Conservation (phyloP, 2,329 filamentous ascomycete genomes). For the Fusarium citri region DNA sequence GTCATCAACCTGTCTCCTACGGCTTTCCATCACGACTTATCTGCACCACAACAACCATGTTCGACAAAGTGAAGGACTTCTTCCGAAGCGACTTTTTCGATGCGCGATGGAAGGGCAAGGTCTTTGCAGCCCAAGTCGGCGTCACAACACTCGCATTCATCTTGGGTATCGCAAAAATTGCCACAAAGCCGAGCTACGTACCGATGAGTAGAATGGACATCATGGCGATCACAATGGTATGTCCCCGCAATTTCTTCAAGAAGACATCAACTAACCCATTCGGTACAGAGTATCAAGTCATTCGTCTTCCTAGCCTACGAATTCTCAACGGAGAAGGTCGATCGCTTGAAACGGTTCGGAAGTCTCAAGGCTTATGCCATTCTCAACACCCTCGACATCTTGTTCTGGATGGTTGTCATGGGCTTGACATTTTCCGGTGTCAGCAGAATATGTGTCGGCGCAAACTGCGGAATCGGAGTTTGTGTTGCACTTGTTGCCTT, state of each 20-base stretch:
- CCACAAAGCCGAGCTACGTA: conserved; percentile 20
- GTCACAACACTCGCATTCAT: conserved; percentile 5
- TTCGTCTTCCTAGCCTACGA: conserved; percentile 32
- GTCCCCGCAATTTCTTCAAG: not conserved
- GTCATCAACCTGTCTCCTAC: rapidly evolving
- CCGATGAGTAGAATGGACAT: conserved; percentile 32
- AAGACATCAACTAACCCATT: not conserved
- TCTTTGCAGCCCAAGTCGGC: conserved; percentile 2
- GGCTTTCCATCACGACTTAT: not conserved
- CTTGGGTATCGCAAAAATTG: conserved; percentile 24
- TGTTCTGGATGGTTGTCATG: conserved; percentile 46
- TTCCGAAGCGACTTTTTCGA: conserved; percentile 32
- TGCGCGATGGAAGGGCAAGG: conserved; percentile 24
- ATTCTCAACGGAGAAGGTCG: conserved; percentile 45
- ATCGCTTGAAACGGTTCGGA: conserved; percentile 29
- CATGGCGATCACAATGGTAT: conserved; percentile 37
- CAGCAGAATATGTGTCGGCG: conserved; percentile 24
- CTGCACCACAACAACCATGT: not conserved
- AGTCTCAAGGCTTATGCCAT: conserved; percentile 43
- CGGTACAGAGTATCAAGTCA: conserved; percentile 10
- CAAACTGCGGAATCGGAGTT: conserved; percentile 27
- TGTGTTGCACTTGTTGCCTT: conserved; percentile 22
- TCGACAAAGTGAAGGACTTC: conserved; percentile 2
- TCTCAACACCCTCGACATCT: conserved; percentile 42
- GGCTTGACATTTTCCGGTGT: conserved; percentile 37